Evolutionary conservation across 2,329 filamentous ascomycete species (phyloP), one percentile per base, ranked within the genome.

Genomic region (Ceratocystiopsis sp.): DNA sequence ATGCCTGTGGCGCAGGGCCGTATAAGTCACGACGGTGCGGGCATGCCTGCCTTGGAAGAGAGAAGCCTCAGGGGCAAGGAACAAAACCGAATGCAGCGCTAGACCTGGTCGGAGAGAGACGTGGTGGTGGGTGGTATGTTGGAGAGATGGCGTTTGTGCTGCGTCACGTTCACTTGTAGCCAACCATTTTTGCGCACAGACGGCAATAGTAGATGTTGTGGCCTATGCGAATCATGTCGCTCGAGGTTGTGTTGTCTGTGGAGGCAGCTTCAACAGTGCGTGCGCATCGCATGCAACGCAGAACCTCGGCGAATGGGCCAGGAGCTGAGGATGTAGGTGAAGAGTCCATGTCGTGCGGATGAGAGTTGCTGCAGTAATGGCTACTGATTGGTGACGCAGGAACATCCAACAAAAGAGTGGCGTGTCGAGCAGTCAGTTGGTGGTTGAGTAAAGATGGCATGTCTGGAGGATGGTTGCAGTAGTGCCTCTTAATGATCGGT

Each of bases 201-300:
- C 69, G 65, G 60, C 75, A 79, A 59, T 80, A 79, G 62, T 78
- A 78, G 47, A 78, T 68, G 57, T 76, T 76, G 57, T 73, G 70
- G 2, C 73, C 73, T 48, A 79, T 74, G 53, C 70, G 67, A 14
- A 80, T 68, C 75, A 80, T 80, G 48, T 74, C 75, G 45, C 63
- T 70, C 37, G 69, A 62, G 50, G 60, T 63, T 41, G 68, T 62
- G 57, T 78, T 72, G 56, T 78, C 73, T 32, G 71, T 75, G 10
- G 70, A 68, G 9, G 73, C 75, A 25, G 70, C 66, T 61, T 79
- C 75, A 43, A 73, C 72, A 43, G 69, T 66, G 45, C 69, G 68
- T 37, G 71, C 68, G 55, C 73, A 77, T 45, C 75, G 70, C 55
- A 77, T 69, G 62, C 75, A 79, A 51, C 75, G 73, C 50, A 79